Evolutionary conservation across 2,329 filamentous ascomycete genomes (phyloP), one percentile per base, ranked within the genome.

Genomic region (Colletotrichum lini): DNA sequence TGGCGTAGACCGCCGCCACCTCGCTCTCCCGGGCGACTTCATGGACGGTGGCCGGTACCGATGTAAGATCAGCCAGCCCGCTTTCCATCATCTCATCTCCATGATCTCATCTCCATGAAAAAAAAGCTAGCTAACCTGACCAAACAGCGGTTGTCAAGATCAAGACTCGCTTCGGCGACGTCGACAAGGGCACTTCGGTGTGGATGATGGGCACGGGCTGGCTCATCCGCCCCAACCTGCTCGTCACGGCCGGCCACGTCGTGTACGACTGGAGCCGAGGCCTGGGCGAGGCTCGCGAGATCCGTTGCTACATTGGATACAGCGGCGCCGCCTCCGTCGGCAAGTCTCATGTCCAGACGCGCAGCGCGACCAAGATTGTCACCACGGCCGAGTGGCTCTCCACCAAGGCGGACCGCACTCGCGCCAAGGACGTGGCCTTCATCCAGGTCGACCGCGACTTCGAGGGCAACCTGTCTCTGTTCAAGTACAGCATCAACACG

Each of bases 231-330:
- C 69, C 69, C 3, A 73, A 77, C 8, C 23, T 75, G 0, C 50
- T 77, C 21, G 74, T 76, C 38, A 76, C 75, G 0, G 76, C 72
- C 4, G 76, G 75, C 4, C 74, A 77, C 26, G 53, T 75, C n/a
- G 72, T 74, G 30, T 78, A 73, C 30, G 74, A 79, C 38, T 75
- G 69, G 18, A 77, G 59, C 18, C 73, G 74, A 18, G 70, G 74
- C 6, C 53, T 78, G 1, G 62, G 74, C 2, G 30, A 30, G 30
- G 73, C 77, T 1, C 74, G 68, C 0, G 73, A 79, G 57, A 76
- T 80, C 67, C 80, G 78, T 70, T 78, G 75, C 59, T 82, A 78
- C 58, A 79, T 82, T 13, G 80, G 80, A n/a, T 81, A 82, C 61
- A 66, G 74, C 2, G 79, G 79, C 2, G 70, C 73, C 2, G 65